Conservation (phyloP, 1,284 basidiomycete species). For the Cryptococcus sp. region DNA sequence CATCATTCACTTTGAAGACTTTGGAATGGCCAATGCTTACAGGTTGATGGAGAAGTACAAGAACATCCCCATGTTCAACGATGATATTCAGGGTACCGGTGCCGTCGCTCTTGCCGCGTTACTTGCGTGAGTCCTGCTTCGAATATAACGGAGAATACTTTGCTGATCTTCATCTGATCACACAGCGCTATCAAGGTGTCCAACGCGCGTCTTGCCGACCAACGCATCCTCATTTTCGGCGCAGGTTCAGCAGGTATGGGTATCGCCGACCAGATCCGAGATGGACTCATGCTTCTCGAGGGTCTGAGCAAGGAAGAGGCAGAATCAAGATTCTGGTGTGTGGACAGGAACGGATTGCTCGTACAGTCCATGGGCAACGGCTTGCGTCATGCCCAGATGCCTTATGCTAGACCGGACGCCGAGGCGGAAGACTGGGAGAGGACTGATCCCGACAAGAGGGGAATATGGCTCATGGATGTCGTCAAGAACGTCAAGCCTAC, state of each 20-base stretch:
- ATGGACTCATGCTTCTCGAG: slow-evolving; percentile 70
- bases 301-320: slow-evolving; percentile 63
- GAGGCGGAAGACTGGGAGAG: slow-evolving; percentile 53
- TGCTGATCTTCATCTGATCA: slow-evolving; percentile 12
- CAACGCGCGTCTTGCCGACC: slow-evolving; percentile 66
- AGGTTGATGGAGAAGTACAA: slow-evolving; percentile 68
- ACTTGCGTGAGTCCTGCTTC: slow-evolving; percentile 41
- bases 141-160: not conserved
- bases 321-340: slow-evolving; percentile 65
- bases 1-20: slow-evolving; percentile 55
- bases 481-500: slow-evolving; percentile 71
- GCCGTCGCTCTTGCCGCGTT: slow-evolving; percentile 71
- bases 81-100: slow-evolving; percentile 79
- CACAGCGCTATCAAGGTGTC: slow-evolving; percentile 64
- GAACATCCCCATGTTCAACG: slow-evolving; percentile 64
- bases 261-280: slow-evolving; percentile 64
- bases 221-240: slow-evolving; percentile 75
- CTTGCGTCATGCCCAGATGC: slow-evolving; percentile 50
- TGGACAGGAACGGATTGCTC: slow-evolving; percentile 55
- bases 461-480: slow-evolving; percentile 55
- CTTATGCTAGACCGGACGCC: slow-evolving; percentile 53
- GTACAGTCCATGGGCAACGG: slow-evolving; percentile 55
- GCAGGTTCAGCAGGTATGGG: slow-evolving; percentile 81
- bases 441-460: slow-evolving; percentile 45
- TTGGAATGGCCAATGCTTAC: slow-evolving; percentile 65